Conservation (phyloP, 306 rosid species). For the Cercis canadensis region DNA sequence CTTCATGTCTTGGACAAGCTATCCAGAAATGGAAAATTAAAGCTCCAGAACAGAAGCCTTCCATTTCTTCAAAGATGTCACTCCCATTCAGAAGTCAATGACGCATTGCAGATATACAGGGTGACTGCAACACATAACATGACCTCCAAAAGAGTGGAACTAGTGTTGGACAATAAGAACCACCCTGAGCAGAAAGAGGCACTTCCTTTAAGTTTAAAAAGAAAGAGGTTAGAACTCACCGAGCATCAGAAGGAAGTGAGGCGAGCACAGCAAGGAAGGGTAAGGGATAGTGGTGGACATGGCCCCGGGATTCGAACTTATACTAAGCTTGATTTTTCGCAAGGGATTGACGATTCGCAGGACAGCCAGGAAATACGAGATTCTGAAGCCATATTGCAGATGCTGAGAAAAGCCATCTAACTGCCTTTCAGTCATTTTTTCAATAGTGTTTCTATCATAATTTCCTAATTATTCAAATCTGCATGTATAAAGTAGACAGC, state of each 20-base stretch:
- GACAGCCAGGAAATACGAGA: conserved; percentile 62
- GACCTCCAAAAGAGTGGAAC: conserved; percentile 68
- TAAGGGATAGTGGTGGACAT: conserved; percentile 65
- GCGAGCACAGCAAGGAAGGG: conserved; percentile 81
- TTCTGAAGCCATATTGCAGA: conserved; percentile 60
- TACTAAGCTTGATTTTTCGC: conserved; percentile 73
- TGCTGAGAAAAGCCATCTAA: conserved; percentile 49
- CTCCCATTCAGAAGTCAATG: conserved; percentile 37
- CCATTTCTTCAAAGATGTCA: conserved; percentile 53
- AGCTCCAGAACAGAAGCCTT: conserved; percentile 66
- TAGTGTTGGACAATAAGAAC: conserved; percentile 40
- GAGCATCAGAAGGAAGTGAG: conserved; percentile 85
- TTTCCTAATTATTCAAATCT: conserved; percentile 6
- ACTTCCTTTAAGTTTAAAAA: conserved; percentile 44
- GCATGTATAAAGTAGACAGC: not conserved
- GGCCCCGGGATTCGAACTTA: conserved; percentile 80
- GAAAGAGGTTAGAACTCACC: conserved; percentile 66
- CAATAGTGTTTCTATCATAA: not conserved
- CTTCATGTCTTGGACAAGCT: conserved; percentile 72
- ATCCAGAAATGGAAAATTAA: conserved; percentile 64
- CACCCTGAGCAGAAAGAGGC: conserved; percentile 32
- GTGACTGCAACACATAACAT: conserved; percentile 56
- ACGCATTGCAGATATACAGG: conserved; percentile 46
- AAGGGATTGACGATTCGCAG: conserved; percentile 66
- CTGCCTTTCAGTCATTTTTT: conserved; percentile 5